Conservation (phyloP, 192 early-diverging fungal species). For the Coemansia reversa region DNA sequence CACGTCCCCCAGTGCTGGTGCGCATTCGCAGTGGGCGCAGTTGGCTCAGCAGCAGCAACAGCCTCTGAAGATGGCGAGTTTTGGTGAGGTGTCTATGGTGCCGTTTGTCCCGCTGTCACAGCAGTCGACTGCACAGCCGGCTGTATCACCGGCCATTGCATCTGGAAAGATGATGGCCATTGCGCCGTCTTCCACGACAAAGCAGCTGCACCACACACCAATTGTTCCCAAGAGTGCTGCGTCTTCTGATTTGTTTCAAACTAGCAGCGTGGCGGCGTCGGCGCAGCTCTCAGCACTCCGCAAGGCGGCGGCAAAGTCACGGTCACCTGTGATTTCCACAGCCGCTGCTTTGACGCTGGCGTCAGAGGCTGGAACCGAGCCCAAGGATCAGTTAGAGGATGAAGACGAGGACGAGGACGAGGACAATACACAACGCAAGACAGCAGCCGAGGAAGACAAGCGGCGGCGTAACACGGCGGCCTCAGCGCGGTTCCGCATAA, state of each 20-base stretch:
- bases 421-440: conserved; percentile 16
- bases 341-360: background rate
- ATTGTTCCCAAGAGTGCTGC: conserved; percentile 30
- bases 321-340: background rate
- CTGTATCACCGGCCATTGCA: conserved; percentile 1
- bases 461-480: conserved; percentile 92
- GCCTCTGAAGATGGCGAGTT: conserved; percentile 6
- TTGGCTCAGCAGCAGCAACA: conserved; percentile 23
- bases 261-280: background rate
- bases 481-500: conserved; percentile 89
- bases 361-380: background rate
- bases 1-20: conserved; percentile 5
- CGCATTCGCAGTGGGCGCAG: conserved; percentile 18
- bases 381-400: conserved; percentile 3
- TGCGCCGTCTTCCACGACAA: conserved; percentile 14
- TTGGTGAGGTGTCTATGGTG: conserved; percentile 31
- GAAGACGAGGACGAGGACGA: conserved; percentile 3
- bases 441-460: conserved; percentile 78
- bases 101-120: conserved; percentile 24
- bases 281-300: background rate
- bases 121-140: conserved; percentile 14
- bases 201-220: conserved; percentile 18
- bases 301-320: background rate
- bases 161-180: conserved; percentile 16
- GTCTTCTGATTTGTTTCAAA: conserved; percentile 7